A percentile compares a stretch with the other conserved stretches of the same genome.
These are phyloP conservation scores for Termitomyces sp. DNA, from an alignment of 768 basidiomycete genomes.

Conservation along the genomic window DNA sequence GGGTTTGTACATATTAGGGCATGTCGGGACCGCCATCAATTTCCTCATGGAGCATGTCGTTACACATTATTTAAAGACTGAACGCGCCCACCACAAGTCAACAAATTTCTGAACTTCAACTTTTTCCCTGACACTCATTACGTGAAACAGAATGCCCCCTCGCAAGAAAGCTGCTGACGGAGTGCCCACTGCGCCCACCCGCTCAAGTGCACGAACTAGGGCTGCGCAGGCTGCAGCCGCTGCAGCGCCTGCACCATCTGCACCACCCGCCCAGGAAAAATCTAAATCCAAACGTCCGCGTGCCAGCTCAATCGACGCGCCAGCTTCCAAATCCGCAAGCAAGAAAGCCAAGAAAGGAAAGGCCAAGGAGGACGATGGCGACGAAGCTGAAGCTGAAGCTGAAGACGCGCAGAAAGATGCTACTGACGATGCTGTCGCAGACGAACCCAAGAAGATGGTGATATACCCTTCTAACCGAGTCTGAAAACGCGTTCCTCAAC, in stretches of 20 bases:
- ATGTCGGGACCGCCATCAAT: slow-evolving; percentile 3
- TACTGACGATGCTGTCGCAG: slow-evolving; percentile 15
- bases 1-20: slow-evolving; percentile 5
- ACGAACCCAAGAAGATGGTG: slow-evolving; percentile 44
- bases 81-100: slow-evolving; percentile 8
- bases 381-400: slow-evolving; percentile 10
- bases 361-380: slow-evolving; percentile 15
- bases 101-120: background rate
- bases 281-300: slow-evolving; percentile 28
- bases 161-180: slow-evolving; percentile 38
- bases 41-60: slow-evolving; percentile 9
- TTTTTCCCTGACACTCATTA: slow-evolving; percentile 4
- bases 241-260: slow-evolving; percentile 7
- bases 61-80: slow-evolving; percentile 8
- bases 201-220: slow-evolving; percentile 34
- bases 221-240: slow-evolving; percentile 19
- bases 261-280: slow-evolving; percentile 19
- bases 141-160: slow-evolving; percentile 37
- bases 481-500: slow-evolving; percentile 3
- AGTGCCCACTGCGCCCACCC: slow-evolving; percentile 26
- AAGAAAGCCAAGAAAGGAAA: slow-evolving; percentile 27
- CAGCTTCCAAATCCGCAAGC: slow-evolving; percentile 21
- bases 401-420: slow-evolving; percentile 22
- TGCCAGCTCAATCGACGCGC: slow-evolving; percentile 22
- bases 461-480: slow-evolving; percentile 1